Conservation (phyloP, 1,139 yeast genomes). For the Suhomyces anneliseae region DNA sequence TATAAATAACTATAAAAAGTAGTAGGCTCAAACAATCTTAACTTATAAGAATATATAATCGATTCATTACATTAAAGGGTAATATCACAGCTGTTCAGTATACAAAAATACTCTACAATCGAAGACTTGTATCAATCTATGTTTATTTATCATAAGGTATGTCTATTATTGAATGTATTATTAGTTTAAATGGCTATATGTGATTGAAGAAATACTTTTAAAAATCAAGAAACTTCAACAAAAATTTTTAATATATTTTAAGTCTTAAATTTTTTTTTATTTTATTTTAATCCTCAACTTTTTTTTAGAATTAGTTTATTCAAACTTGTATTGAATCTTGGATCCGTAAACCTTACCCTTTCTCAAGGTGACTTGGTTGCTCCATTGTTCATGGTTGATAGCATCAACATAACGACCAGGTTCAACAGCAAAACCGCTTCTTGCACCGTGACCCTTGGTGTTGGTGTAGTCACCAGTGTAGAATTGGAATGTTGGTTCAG, state of each 20-base stretch:
- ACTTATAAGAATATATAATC: too few species aligned
- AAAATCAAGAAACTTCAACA: background rate
- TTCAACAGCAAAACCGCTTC: constrained; percentile 66
- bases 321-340: constrained; percentile 37
- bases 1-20: too few species aligned
- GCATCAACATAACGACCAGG: constrained; percentile 64
- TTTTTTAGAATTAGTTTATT: background rate
- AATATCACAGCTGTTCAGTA: too few species aligned
- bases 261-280: background rate
- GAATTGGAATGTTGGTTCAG: constrained; percentile 70
- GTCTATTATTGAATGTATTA: too few species aligned
- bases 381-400: constrained; percentile 49
- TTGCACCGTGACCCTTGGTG: constrained; percentile 35
- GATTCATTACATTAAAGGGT: too few species aligned
- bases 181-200: background rate
- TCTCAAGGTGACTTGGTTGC: constrained; percentile 49
- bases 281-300: background rate
- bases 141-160: too few species aligned
- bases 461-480: constrained; percentile 60
- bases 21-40: too few species aligned
- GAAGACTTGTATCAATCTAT: too few species aligned
- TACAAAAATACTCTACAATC: too few species aligned
- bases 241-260: background rate
- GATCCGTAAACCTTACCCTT: constrained; percentile 60
- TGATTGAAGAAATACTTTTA: background rate